phyloP scores from a whole-genome alignment of 2,329 filamentous ascomycete species.

The Chaetomium olivaceum region DNA sequence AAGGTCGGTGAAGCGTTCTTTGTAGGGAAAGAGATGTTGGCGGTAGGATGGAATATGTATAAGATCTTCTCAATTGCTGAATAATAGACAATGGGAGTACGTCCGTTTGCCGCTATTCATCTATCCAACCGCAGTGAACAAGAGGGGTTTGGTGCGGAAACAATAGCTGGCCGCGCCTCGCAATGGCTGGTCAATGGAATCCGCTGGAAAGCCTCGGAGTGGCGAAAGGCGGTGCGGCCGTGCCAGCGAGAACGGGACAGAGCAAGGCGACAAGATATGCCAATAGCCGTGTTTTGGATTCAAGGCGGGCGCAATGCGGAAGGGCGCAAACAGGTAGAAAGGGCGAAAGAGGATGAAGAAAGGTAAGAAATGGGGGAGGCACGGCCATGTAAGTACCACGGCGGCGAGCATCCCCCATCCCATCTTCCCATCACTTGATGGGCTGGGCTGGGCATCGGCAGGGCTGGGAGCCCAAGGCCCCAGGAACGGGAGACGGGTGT shows the following conservation, averaged over 20 bases:
- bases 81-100: constrained; percentile 26
- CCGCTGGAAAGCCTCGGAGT: constrained; percentile 27
- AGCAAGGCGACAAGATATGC: constrained; percentile 9
- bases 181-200: constrained; percentile 29
- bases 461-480: constrained; percentile 23
- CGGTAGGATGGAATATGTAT: constrained; percentile 1
- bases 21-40: constrained; percentile 1
- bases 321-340: constrained; percentile 10
- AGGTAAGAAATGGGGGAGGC: constrained; percentile 15
- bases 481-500: constrained; percentile 22
- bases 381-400: constrained; percentile 25
- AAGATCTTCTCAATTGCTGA: constrained; percentile 24
- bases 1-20: constrained; percentile 6
- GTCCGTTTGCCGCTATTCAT: constrained; percentile 18
- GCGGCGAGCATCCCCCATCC: not conserved
- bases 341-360: constrained; percentile 20
- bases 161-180: constrained; percentile 18
- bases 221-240: constrained; percentile 19
- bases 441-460: constrained; percentile 22
- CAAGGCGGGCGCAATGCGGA: constrained; percentile 1
- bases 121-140: constrained; percentile 12
- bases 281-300: constrained; percentile 11
- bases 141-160: constrained; percentile 12
- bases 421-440: constrained; percentile 16
- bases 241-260: not conserved